Conservation (phyloP, 83 land plant species). For the Thuja plicata region DNA sequence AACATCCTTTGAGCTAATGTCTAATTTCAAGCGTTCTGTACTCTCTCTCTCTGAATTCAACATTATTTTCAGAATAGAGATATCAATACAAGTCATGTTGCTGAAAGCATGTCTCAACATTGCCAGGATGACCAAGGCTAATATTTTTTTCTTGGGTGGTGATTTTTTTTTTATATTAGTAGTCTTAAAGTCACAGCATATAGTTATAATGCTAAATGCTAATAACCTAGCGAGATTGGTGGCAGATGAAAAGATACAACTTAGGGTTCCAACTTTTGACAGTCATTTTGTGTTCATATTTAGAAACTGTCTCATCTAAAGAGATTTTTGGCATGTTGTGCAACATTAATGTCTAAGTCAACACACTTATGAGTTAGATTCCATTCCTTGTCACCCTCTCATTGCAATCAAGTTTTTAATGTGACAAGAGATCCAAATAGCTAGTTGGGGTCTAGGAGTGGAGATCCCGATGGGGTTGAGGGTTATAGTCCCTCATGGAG, state of each 20-base stretch:
- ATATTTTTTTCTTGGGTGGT: neutral
- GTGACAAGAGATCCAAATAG: too few species aligned
- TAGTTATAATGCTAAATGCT: neutral
- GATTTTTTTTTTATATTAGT: neutral
- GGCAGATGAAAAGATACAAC: neutral
- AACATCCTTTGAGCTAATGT: neutral
- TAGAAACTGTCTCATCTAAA: too few species aligned
- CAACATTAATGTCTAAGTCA: too few species aligned
- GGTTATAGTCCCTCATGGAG: too few species aligned
- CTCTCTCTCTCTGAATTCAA: neutral
- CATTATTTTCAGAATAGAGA: neutral
- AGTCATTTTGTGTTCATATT: neutral
- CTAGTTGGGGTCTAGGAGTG: too few species aligned
- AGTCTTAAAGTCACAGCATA: neutral
- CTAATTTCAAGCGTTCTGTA: neutral
- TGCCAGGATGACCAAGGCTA: neutral
- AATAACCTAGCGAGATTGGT: neutral
- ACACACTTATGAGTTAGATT: too few species aligned
- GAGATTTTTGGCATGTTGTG: too few species aligned
- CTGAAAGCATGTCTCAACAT: neutral
- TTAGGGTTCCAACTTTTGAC: neutral
- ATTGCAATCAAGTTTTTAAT: too few species aligned
- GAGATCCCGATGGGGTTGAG: too few species aligned
- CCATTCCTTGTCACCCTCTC: too few species aligned
- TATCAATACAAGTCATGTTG: neutral